These are phyloP conservation scores for Hypoxylon lenormandii DNA, from an alignment of 495 filamentous ascomycete genomes.

Conservation along the genomic window DNA sequence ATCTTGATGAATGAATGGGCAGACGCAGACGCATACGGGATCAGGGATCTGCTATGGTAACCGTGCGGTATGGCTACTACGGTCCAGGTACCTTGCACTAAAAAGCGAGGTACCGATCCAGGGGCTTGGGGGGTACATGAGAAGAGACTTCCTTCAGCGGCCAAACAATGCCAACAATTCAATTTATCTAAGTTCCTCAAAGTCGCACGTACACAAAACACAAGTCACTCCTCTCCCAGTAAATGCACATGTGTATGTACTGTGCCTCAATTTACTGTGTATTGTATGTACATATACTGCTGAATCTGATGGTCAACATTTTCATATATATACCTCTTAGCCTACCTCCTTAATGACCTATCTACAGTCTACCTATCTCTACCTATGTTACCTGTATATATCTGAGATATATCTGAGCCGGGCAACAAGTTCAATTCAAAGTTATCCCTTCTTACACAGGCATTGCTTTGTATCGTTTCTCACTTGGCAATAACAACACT, in stretches of 20 bases:
- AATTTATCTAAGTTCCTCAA: no score
- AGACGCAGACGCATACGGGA: not conserved
- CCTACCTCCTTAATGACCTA: not conserved
- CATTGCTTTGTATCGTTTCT: slow-evolving; percentile 7
- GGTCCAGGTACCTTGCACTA: no score
- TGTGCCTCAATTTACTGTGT: no score
- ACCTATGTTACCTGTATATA: not conserved
- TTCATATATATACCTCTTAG: no score
- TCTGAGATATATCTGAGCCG: not conserved
- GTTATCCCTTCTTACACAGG: not conserved
- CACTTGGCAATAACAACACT: slow-evolving; percentile 34
- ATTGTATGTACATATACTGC: no score
- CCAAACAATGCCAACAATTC: no score
- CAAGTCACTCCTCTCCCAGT: no score
- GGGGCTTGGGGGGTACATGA: slow-evolving; percentile 21
- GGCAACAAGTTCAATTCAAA: not conserved
- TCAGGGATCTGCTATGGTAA: not conserved
- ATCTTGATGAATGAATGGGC: not conserved
- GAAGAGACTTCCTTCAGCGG: slow-evolving; percentile 3
- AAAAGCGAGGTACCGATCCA: slow-evolving; percentile 4
- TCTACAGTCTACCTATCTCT: no score
- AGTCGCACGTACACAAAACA: no score
- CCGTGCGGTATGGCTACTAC: no score
- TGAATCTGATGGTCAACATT: no score
- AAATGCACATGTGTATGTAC: no score